Evolutionary conservation across 2,329 filamentous ascomycete genomes (phyloP), one percentile per base, ranked within the genome.

Genomic region (Septoria petroselini): DNA sequence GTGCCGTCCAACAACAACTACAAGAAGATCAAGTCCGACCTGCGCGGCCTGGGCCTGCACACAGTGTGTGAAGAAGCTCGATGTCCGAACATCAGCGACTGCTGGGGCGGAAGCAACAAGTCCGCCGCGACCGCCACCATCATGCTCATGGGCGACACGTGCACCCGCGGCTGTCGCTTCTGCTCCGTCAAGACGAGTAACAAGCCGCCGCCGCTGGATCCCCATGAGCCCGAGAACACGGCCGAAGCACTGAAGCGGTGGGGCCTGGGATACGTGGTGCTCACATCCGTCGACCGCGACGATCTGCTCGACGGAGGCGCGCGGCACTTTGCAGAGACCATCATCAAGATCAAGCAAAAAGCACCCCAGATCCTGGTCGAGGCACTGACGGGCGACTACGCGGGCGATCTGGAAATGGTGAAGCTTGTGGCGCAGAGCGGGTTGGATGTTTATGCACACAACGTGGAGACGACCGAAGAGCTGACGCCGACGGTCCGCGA

Each of bases 111-210:
- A 27, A 83, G 78, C 66, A 82, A 86, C 69, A 95, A 95, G 75
- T 85, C 83, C 58, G 85, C 89, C 19, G 93, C 93, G 3, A 98
- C 93, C 25, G 93, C 93, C 2, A 98, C 93, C 8, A 97, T 98
- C 71, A 98, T 98, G 93, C 76, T 98, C 40, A 97, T 97, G 91
- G 93, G 93, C 58, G 93, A 98, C 70, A 97, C 91, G 7, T 98
- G 93, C 72, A 98, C 93, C 14, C 81, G 93, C 53, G 93, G 91
- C 14, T 98, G 93, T 72, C 83, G 93, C 45, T 98, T 98, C 76
- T 98, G 93, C 78, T 89, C 85, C 58, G 93, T 98, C 44, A 97
- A 97, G 78, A 98, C 93, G 2, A 84, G 76, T 51, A 83, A 86
- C 35, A 73, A 76, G 1, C 83, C 83, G 0, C 84, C 89, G 9